Percentiles rank a stretch among this genome's conserved stretches.
Conservation (phyloP, 2,329 filamentous ascomycete species). For the Ophiostoma montium region DNA sequence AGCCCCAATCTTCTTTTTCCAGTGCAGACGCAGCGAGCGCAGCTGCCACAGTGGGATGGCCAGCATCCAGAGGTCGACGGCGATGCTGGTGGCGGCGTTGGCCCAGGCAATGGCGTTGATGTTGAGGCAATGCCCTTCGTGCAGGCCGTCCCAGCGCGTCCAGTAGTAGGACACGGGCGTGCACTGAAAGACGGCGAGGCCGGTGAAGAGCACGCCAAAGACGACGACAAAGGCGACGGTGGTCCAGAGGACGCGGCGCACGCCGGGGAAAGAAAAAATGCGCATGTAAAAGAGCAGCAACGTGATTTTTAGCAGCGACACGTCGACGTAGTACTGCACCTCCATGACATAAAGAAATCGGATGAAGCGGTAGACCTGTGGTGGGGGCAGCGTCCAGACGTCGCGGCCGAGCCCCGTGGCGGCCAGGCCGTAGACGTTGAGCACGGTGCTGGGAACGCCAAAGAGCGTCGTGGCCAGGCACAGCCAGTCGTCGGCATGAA, state of each 20-base stretch:
- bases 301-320: conserved; percentile 34
- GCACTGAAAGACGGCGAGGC: conserved; percentile 36
- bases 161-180: conserved; percentile 37
- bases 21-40: conserved; percentile 25
- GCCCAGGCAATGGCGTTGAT: conserved; percentile 35
- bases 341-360: conserved; percentile 28
- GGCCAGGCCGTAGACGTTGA: conserved; percentile 20
- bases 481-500: conserved; percentile 22
- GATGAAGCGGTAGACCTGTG: conserved; percentile 29
- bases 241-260: conserved; percentile 27
- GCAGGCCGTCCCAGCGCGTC: conserved; percentile 35
- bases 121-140: conserved; percentile 33
- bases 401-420: conserved; percentile 34
- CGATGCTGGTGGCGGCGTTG: conserved; percentile 38
- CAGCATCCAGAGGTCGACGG: conserved; percentile 37
- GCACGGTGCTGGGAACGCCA: conserved; percentile 18
- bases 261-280: conserved; percentile 30
- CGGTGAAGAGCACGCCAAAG: conserved; percentile 27
- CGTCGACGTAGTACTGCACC: conserved; percentile 30
- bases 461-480: conserved; percentile 18
- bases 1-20: conserved; percentile 33
- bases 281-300: conserved; percentile 41
- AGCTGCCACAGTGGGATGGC: conserved; percentile 34
- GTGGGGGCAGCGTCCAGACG: conserved; percentile 32
- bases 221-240: conserved; percentile 26